Evolutionary conservation across 2,329 filamentous ascomycete genomes (phyloP).

Genomic region (Aspergillus sp.): DNA sequence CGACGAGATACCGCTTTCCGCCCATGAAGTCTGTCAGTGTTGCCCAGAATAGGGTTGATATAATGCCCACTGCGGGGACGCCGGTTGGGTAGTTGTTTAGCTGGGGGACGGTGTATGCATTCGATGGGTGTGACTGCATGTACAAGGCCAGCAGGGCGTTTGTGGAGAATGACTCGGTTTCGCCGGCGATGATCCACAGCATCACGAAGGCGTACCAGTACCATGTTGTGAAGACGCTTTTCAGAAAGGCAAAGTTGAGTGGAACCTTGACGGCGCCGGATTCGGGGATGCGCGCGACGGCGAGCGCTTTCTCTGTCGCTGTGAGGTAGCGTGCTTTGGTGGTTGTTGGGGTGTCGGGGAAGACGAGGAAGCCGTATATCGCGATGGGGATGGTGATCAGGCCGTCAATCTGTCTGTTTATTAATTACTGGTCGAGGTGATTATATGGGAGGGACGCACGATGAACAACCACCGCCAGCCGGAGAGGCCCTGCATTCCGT

Average conservation of each 20-base stretch:
- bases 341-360: slow-evolving; percentile 39
- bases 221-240: slow-evolving; percentile 34
- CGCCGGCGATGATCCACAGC: slow-evolving; percentile 62
- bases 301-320: slow-evolving; percentile 29
- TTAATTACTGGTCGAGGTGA: neutral
- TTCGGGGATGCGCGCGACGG: slow-evolving; percentile 30
- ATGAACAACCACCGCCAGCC: slow-evolving; percentile 13
- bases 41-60: slow-evolving; percentile 66
- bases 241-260: slow-evolving; percentile 25
- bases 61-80: slow-evolving; percentile 53
- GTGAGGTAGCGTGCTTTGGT: slow-evolving; percentile 37
- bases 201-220: slow-evolving; percentile 40
- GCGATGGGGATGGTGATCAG: slow-evolving; percentile 46
- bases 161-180: slow-evolving; percentile 68
- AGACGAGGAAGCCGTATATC: slow-evolving; percentile 43
- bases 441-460: neutral
- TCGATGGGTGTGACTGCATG: slow-evolving; percentile 48
- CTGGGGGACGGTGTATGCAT: slow-evolving; percentile 49
- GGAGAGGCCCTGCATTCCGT: slow-evolving; percentile 2
- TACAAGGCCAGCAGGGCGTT: slow-evolving; percentile 60
- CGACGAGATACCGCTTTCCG: slow-evolving; percentile 65
- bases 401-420: slow-evolving; percentile 30
- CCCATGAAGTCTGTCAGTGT: slow-evolving; percentile 61
- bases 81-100: slow-evolving; percentile 57
- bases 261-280: slow-evolving; percentile 21